Evolutionary conservation across 345 rosid species (phyloP), one percentile per base, ranked within the genome.

Genomic region (Boechera stricta): DNA sequence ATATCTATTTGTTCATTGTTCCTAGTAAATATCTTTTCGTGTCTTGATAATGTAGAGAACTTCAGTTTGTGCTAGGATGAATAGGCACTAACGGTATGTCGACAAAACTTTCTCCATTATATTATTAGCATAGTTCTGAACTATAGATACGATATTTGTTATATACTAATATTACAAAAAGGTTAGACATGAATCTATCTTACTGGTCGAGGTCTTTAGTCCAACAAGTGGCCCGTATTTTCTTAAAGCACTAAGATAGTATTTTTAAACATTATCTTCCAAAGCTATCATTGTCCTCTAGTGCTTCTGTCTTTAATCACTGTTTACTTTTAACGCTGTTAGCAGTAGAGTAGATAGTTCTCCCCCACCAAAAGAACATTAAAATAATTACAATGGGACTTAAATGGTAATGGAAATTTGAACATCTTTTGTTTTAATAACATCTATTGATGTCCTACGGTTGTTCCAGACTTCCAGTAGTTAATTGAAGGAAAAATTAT

Each of bases 61-160:
- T 64, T 71, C 60, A 15, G 31, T 56, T 35, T 64, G 77, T 78
- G 81, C 68, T 13, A 16, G 48, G 76, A 57, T 77, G 77, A 77
- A 62, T 72, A 64, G 68, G 63, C 73, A 49, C 73, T 72, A 71
- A 57, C 56, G 73, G 77, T 72, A 57, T 49, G 72, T 51, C 73
- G 68, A 78, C 63, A 9, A n/a, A 32, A 4, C 39, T 57, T 66
- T 72, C 8, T 59, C 63, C 24, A 31, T 65, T 58, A 57, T 28
- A 48, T 21, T 38, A 57, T 65, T 31, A 58, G 62, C 51, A 53
- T 57, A 35, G 9, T 56, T 54, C 10, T 56, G 44, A 36, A 56
- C 57, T 35, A 31, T 71, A 54, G 71, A 36, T n/a, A 47, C 52
- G 24, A 64, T 58, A 36, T 47, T 16, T 64, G 21, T 53, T 32